A percentile compares a stretch with the other conserved stretches of the same genome.
These are phyloP conservation scores for Hydnum rufescens DNA, from an alignment of 768 basidiomycete species.

Conservation along the genomic window DNA sequence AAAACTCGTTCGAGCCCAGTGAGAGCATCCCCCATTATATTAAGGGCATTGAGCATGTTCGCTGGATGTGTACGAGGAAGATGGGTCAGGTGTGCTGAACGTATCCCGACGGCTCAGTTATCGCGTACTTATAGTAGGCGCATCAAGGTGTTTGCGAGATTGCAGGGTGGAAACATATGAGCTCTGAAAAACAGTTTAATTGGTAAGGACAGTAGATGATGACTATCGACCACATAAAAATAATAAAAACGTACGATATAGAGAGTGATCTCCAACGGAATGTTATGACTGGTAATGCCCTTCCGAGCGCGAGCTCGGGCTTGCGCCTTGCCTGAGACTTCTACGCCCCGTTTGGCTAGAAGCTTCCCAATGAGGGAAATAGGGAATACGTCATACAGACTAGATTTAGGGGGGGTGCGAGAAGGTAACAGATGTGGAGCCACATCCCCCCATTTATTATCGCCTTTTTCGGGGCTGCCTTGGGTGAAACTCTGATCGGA, in stretches of 20 bases:
- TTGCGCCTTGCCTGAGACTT: constrained; percentile 43
- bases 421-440: constrained; percentile 41
- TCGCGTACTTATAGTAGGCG: constrained; percentile 38
- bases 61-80: too few relatives aligned
- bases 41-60: constrained; percentile 27
- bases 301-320: constrained; percentile 33
- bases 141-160: constrained; percentile 32
- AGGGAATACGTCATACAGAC: constrained; percentile 45
- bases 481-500: too few relatives aligned
- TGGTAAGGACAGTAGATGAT: too few relatives aligned
- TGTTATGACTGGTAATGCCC: constrained; percentile 30
- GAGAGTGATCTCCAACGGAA: constrained; percentile 49
- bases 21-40: constrained; percentile 32
- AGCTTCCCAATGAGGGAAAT: constrained; percentile 37
- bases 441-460: too few relatives aligned
- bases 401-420: constrained; percentile 36
- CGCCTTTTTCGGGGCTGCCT: too few relatives aligned
- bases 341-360: constrained; percentile 28
- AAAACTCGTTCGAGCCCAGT: constrained; percentile 55
- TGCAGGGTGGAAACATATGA: constrained; percentile 47
- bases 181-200: constrained; percentile 34
- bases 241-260: constrained; percentile 21
- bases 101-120: too few relatives aligned
- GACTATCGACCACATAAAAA: too few relatives aligned
- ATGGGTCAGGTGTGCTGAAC: too few relatives aligned